Evolutionary conservation across 805 yeast genomes (phyloP).

Genomic region (Priceomyces medius): DNA sequence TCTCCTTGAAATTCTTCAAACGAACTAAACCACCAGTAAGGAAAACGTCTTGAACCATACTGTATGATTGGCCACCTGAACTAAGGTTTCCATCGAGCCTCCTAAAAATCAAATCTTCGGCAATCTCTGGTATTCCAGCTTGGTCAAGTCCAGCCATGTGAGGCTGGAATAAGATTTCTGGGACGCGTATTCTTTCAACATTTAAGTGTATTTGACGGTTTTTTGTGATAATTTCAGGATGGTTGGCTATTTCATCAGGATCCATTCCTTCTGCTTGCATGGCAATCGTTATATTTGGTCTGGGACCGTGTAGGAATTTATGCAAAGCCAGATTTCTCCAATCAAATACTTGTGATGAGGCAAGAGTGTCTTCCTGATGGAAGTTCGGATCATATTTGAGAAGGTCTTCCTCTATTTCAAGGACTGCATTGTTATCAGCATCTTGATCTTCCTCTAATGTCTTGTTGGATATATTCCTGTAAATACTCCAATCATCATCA

Average conservation of each 20-base stretch:
- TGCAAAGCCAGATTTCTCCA: conserved; percentile 83
- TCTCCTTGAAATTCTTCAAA: conserved; percentile 61
- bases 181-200: conserved; percentile 86
- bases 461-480: conserved; percentile 74
- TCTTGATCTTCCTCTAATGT: conserved; percentile 81
- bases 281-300: conserved; percentile 65
- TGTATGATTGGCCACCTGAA: conserved; percentile 52
- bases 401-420: conserved; percentile 69
- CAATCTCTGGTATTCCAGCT: conserved; percentile 84
- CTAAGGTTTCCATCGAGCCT: conserved; percentile 58
- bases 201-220: conserved; percentile 89
- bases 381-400: conserved; percentile 83
- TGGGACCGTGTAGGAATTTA: conserved; percentile 85
- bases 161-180: conserved; percentile 91
- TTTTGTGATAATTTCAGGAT: conserved; percentile 72
- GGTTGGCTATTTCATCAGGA: conserved; percentile 42
- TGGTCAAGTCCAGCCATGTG: conserved; percentile 93
- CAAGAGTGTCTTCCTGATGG: conserved; percentile 79
- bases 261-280: conserved; percentile 43
- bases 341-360: conserved; percentile 65
- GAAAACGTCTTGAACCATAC: conserved; percentile 63
- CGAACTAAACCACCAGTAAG: conserved; percentile 83
- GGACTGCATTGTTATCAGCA: conserved; percentile 60
- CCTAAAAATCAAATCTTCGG: conserved; percentile 61
- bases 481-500: conserved; percentile 94